phyloP scores from a whole-genome alignment of 2,329 filamentous ascomycete genomes.

The Hypomyces perniciosus region DNA sequence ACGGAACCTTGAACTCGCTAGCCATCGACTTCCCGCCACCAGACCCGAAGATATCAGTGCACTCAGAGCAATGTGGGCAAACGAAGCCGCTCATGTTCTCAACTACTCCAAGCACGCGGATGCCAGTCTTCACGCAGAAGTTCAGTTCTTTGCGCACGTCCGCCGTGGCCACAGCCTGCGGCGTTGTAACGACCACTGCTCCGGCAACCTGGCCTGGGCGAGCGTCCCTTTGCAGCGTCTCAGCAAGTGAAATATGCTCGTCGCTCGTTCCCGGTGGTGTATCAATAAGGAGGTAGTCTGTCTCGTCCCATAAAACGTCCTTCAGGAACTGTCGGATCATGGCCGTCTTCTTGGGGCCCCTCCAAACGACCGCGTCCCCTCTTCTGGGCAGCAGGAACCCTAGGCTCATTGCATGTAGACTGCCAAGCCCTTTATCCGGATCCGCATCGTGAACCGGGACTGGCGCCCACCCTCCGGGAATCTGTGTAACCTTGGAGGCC shows the following conservation, averaged over 20 bases:
- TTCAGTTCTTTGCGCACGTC: constrained; percentile 95
- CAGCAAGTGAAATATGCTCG: constrained; percentile 91
- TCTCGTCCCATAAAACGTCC: constrained; percentile 79
- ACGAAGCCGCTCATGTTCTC: constrained; percentile 96
- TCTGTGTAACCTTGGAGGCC: constrained; percentile 81
- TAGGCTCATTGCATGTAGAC: constrained; percentile 81
- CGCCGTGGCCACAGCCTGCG: constrained; percentile 86
- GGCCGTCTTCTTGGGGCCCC: constrained; percentile 96
- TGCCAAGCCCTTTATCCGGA: constrained; percentile 46
- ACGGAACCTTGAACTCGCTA: constrained; percentile 73
- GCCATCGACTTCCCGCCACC: constrained; percentile 90
- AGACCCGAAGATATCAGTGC: constrained; percentile 88
- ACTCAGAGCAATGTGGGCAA: constrained; percentile 74
- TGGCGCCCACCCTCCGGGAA: constrained; percentile 86
- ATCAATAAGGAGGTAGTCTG: constrained; percentile 92
- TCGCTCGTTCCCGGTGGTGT: constrained; percentile 95
- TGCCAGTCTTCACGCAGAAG: constrained; percentile 79
- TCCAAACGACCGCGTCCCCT: constrained; percentile 92
- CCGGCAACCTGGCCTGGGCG: constrained; percentile 66
- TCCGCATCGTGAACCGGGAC: constrained; percentile 70
- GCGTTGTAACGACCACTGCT: constrained; percentile 92
- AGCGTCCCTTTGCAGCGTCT: constrained; percentile 67
- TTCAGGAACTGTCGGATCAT: constrained; percentile 97
- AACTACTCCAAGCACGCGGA: constrained; percentile 78
- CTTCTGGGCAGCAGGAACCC: constrained; percentile 80